A percentile compares a stretch with the other conserved stretches of the same genome.
Evolutionary conservation across 2,329 filamentous ascomycete species (phyloP).

Genomic region (Apiospora saccharicola): DNA sequence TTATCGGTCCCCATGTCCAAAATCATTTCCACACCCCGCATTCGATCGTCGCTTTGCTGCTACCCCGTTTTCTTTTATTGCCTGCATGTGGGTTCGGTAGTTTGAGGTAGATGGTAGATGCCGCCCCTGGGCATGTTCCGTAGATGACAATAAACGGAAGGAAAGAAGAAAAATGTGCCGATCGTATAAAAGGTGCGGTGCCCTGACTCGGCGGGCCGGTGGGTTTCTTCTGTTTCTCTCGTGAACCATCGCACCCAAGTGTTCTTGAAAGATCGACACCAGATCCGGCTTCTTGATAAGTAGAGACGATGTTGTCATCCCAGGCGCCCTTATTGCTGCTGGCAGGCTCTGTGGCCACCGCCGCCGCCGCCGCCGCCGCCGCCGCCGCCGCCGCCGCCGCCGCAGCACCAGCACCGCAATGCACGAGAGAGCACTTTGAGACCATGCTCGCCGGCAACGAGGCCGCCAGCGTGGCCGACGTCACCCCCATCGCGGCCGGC

Average conservation of each 20-base stretch:
- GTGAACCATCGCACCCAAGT: background rate
- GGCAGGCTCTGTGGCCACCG: slow-evolving; percentile 24
- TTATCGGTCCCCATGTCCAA: background rate
- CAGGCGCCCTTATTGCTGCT: slow-evolving; percentile 26
- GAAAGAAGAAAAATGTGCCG: background rate
- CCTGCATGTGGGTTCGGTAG: background rate
- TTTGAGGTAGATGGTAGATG: background rate
- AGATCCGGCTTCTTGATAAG: background rate
- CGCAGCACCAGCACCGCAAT: slow-evolving; percentile 30
- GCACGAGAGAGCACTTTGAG: slow-evolving; percentile 35
- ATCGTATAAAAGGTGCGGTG: background rate
- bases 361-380: slow-evolving; percentile 12
- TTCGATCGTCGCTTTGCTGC: slow-evolving; percentile 7
- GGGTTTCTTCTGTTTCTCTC: background rate
- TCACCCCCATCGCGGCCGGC: slow-evolving; percentile 35
- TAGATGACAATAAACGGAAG: background rate
- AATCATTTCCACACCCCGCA: slow-evolving; percentile 16
- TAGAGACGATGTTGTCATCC: slow-evolving; percentile 5
- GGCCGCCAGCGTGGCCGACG: slow-evolving; percentile 36
- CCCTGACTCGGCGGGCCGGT: background rate
- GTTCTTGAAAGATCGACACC: background rate
- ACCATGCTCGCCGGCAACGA: slow-evolving; percentile 33
- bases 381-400: background rate
- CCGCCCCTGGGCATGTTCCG: background rate
- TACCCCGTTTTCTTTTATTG: background rate